Percentiles rank a stretch among this genome's conserved stretches.
Conservation (phyloP, 2,329 filamentous ascomycete species). For the Blastomyces emzantsi region DNA sequence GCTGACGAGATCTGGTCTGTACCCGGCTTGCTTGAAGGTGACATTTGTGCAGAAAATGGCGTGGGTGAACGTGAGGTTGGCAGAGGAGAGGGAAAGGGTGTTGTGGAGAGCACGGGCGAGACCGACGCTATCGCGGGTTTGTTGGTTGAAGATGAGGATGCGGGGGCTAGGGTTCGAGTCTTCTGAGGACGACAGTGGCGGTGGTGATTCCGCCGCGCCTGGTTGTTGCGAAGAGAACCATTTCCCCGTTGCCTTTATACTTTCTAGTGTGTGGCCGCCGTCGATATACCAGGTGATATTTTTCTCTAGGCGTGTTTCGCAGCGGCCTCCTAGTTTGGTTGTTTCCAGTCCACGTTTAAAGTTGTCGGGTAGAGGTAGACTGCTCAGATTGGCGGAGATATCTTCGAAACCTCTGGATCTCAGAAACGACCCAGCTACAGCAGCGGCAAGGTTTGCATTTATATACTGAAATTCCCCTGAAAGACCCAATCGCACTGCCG, state of each 20-base stretch:
- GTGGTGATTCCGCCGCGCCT: background rate
- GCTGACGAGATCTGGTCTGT: slow-evolving; percentile 54
- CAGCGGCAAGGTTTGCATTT: slow-evolving; percentile 54
- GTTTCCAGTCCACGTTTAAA: slow-evolving; percentile 57
- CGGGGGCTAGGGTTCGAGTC: slow-evolving; percentile 36
- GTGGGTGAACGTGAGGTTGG: slow-evolving; percentile 51
- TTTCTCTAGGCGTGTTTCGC: slow-evolving; percentile 55
- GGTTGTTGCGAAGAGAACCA: slow-evolving; percentile 57
- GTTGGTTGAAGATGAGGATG: slow-evolving; percentile 83
- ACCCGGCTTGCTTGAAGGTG: slow-evolving; percentile 53
- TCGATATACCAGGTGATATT: slow-evolving; percentile 70
- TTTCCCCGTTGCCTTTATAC: slow-evolving; percentile 61
- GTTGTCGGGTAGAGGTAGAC: slow-evolving; percentile 46
- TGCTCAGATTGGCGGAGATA: slow-evolving; percentile 31
- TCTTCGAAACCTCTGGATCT: slow-evolving; percentile 26
- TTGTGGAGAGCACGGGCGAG: slow-evolving; percentile 56
- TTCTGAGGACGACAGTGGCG: slow-evolving; percentile 14
- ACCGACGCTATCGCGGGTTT: slow-evolving; percentile 64
- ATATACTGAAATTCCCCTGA: slow-evolving; percentile 54
- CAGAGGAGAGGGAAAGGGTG: slow-evolving; percentile 41
- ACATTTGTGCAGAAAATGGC: slow-evolving; percentile 77
- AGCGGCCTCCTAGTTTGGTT: slow-evolving; percentile 65
- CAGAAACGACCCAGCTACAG: slow-evolving; percentile 37
- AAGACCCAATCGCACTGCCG: slow-evolving; percentile 47
- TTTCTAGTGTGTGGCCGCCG: slow-evolving; percentile 80